Evolutionary conservation across 306 rosid species (phyloP), one percentile per base, ranked within the genome.

Genomic region (Macrotyloma uniflorum): DNA sequence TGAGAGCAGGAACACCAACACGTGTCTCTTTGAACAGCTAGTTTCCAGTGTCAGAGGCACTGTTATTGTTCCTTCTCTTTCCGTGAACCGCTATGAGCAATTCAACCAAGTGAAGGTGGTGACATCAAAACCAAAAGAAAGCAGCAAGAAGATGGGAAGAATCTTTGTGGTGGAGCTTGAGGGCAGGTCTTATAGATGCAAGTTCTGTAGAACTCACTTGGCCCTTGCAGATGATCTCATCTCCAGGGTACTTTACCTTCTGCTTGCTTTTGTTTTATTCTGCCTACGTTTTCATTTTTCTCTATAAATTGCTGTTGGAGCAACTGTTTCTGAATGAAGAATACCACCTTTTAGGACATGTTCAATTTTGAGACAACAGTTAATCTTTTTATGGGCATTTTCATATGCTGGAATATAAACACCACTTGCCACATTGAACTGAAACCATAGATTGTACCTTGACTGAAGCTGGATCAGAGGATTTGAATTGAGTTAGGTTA

Each of bases 151-250:
- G 65, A 91, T 92, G 96, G 98, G 93, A 76, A 89, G 94, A 84
- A 64, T 92, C 50, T 91, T 91, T 67, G 94, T 82, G 79, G 90
- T 91, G 83, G 98, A 94, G 83, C 84, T 85, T 43, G 98, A 94
- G 45, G 98, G 96, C 20, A 87, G 96, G 86, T 90, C 88, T 7
- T 91, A 91, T 30, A 89, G 96, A 86, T 94, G 98, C 93, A 90
- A 89, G 76, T 94, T 88, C 90, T 94, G 98, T 83, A 89, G 82
- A 50, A 94, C 96, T 84, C 97, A 86, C 81, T 82, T 94, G 81
- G 94, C 96, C 43, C 93, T 89, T 16, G 89, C 75, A 5, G 89
- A 89, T 58, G 96, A 92, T 79, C 87, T 93, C 67, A 89, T 88
- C 78, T 94, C 98, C 78, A 78, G 86, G 90, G 97, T 94, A 83